Conservation (phyloP, 163 green algal species). For the Scenedesmus sp. region DNA sequence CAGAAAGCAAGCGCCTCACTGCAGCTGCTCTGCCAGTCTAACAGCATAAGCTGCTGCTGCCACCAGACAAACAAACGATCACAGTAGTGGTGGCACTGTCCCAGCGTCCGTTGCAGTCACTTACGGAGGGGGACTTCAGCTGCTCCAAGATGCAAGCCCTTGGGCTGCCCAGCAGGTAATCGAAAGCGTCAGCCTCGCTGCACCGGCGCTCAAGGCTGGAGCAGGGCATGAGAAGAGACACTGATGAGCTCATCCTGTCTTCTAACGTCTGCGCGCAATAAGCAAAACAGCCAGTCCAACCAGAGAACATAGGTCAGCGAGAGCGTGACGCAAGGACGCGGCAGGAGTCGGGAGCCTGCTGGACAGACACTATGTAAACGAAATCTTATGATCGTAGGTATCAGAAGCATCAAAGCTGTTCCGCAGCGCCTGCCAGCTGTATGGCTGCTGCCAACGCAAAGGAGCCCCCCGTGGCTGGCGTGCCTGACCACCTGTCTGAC, state of each 20-base stretch:
- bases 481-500: neutral
- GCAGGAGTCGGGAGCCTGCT: neutral
- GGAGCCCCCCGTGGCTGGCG: neutral
- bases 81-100: neutral
- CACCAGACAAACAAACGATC: too few species aligned
- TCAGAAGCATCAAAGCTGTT: neutral
- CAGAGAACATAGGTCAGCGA: neutral
- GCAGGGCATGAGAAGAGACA: slow-evolving; percentile 29
- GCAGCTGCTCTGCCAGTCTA: neutral
- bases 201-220: slow-evolving; percentile 26
- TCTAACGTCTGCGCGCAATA: neutral
- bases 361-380: neutral
- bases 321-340: neutral
- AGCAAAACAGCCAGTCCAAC: neutral
- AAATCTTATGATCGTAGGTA: neutral
- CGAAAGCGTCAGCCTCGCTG: slow-evolving; percentile 14
- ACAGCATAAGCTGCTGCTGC: neutral
- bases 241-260: slow-evolving; percentile 38
- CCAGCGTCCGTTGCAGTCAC: neutral
- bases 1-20: neutral
- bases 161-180: neutral
- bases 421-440: neutral
- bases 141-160: slow-evolving; percentile 1
- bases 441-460: neutral
- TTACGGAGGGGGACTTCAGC: slow-evolving; percentile 3